Conservation (phyloP, 2,329 filamentous ascomycete species). For the Gnomoniopsis smithogilvyi region DNA sequence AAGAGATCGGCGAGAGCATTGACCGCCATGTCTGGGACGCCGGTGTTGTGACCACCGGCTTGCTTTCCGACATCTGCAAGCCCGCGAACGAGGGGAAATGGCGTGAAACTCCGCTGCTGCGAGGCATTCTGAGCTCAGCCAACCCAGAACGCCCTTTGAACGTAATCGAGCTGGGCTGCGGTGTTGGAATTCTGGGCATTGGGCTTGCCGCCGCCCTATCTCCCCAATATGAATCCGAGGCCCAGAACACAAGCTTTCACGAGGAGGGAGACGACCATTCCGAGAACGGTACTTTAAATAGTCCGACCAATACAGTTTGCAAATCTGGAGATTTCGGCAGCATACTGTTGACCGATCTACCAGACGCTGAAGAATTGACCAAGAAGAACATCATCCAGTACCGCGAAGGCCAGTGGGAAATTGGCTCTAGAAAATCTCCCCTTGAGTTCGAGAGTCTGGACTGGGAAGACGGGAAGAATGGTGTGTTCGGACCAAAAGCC, state of each 20-base stretch:
- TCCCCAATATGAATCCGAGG: constrained; percentile 13
- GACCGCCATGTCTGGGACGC: constrained; percentile 59
- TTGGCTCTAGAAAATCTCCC: neutral
- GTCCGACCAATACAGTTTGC: neutral
- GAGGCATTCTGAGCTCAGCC: constrained; percentile 25
- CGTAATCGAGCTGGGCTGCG: constrained; percentile 54
- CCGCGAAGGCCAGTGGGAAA: neutral
- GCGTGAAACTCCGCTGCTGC: constrained; percentile 24
- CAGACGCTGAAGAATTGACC: constrained; percentile 50
- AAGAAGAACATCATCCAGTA: constrained; percentile 42
- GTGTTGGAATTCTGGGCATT: constrained; percentile 53
- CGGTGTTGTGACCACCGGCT: constrained; percentile 43
- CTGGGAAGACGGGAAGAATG: constrained; percentile 50
- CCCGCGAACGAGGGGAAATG: neutral
- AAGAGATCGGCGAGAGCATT: constrained; percentile 59
- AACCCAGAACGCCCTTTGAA: constrained; percentile 28
- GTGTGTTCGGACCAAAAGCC: constrained; percentile 39
- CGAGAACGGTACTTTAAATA: neutral
- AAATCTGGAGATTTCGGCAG: constrained; percentile 19
- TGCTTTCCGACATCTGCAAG: constrained; percentile 18
- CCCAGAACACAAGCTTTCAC: neutral
- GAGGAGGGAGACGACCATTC: neutral
- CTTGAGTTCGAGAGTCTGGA: constrained; percentile 51
- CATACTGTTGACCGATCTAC: constrained; percentile 53
- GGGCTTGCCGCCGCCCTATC: constrained; percentile 36